phyloP scores from a whole-genome alignment of 208 protist species.

The Leishmania major region DNA sequence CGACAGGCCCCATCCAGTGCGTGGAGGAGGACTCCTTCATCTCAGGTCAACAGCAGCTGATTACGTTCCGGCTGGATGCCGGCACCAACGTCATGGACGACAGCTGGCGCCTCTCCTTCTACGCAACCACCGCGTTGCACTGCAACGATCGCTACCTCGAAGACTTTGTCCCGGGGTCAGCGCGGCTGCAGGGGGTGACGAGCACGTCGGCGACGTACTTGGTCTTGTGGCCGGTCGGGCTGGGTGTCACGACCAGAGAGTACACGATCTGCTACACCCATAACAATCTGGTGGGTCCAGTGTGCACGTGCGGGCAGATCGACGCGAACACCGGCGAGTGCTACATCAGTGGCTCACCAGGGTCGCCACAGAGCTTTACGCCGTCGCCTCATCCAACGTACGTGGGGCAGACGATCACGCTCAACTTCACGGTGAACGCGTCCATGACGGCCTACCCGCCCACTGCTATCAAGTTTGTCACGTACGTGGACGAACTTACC shows the following conservation, averaged over 20 bases:
- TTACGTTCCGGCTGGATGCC: conserved; percentile 62
- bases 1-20: conserved; percentile 66
- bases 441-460: conserved; percentile 58
- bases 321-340: conserved; percentile 66
- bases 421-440: conserved; percentile 40
- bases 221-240: conserved; percentile 81
- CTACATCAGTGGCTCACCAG: conserved; percentile 54
- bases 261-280: conserved; percentile 89
- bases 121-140: conserved; percentile 41
- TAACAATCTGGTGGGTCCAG: conserved; percentile 40
- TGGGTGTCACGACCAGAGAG: conserved; percentile 36
- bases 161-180: conserved; percentile 56
- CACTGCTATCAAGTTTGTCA: conserved; percentile 74
- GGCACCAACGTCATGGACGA: conserved; percentile 59
- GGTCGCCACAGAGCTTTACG: conserved; percentile 56
- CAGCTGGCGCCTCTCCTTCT: conserved; percentile 83
- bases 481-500: conserved; percentile 55
- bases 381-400: conserved; percentile 68
- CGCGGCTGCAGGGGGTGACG: conserved; percentile 31
- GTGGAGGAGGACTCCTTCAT: conserved; percentile 50
- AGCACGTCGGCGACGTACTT: conserved; percentile 66
- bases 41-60: conserved; percentile 59
- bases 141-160: conserved; percentile 62
- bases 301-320: conserved; percentile 89
- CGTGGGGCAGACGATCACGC: conserved; percentile 80